Evolutionary conservation across 176 grass and related monocot genomes (phyloP).

Genomic region (Areca catechu): DNA sequence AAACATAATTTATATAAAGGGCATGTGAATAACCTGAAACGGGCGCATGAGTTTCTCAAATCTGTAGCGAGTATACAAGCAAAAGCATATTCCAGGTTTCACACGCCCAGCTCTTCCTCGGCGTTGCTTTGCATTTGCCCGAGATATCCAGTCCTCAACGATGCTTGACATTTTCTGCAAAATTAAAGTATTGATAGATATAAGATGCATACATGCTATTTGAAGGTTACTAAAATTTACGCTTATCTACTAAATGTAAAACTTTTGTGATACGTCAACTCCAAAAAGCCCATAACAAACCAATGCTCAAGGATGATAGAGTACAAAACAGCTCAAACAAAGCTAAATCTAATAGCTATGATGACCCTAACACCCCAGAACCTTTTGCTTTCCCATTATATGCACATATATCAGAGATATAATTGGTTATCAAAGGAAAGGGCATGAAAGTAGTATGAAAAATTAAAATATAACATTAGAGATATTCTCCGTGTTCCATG

Average conservation of each 20-base stretch:
- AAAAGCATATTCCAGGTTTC: constrained; percentile 83
- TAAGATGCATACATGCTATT: too few species aligned
- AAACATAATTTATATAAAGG: neutral
- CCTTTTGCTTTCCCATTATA: too few species aligned
- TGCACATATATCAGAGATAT: too few species aligned
- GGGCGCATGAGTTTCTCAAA: constrained; percentile 78
- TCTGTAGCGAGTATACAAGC: constrained; percentile 72
- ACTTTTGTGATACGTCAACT: too few species aligned
- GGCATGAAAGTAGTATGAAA: too few species aligned
- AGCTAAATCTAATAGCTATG: neutral
- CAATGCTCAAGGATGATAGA: neutral
- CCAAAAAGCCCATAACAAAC: too few species aligned
- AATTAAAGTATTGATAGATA: neutral
- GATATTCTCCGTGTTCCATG: too few species aligned
- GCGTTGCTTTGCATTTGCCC: constrained; percentile 92
- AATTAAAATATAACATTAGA: too few species aligned
- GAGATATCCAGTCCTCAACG: constrained; percentile 98
- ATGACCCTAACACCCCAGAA: neutral
- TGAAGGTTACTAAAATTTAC: too few species aligned
- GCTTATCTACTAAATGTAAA: too few species aligned
- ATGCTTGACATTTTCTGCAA: constrained; percentile 99
- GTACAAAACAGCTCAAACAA: constrained; percentile 11
- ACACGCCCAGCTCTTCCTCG: constrained; percentile 88
- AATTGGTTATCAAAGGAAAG: too few species aligned
- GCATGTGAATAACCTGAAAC: constrained; percentile 64